These are phyloP conservation scores for Oenanthe javanica DNA, from an alignment of 140 eudicot genomes.

Conservation along the genomic window DNA sequence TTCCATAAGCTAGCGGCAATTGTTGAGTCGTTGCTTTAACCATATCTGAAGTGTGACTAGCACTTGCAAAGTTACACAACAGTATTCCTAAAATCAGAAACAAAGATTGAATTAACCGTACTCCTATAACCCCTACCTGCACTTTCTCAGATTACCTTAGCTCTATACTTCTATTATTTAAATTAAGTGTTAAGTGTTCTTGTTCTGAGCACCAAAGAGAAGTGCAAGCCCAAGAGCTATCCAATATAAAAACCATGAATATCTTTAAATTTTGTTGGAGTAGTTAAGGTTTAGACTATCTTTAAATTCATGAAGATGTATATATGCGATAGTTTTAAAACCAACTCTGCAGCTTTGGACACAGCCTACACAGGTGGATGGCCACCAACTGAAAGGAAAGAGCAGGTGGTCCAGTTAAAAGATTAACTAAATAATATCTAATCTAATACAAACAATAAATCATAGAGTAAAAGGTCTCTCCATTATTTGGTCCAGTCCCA, in stretches of 20 bases:
- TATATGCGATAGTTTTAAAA: background rate
- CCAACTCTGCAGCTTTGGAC: background rate
- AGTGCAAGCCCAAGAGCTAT: background rate
- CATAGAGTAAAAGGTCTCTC: background rate
- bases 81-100: background rate
- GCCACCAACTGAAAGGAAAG: background rate
- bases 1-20: background rate
- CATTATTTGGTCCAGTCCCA: conserved; percentile 5
- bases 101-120: background rate
- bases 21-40: background rate
- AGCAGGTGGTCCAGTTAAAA: background rate
- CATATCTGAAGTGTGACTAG: background rate
- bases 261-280: background rate
- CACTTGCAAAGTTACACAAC: background rate
- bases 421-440: background rate
- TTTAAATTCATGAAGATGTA: background rate
- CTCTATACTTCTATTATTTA: background rate
- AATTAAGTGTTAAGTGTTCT: background rate
- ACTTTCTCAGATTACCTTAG: background rate
- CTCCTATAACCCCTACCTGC: background rate
- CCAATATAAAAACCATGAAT: background rate
- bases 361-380: background rate
- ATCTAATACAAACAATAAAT: conserved; percentile 7
- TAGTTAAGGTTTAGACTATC: background rate
- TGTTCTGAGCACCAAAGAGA: background rate